Percentiles rank a stretch among this genome's conserved stretches.
phyloP scores from a whole-genome alignment of 768 basidiomycete genomes.

The Rhizopogon sp. region DNA sequence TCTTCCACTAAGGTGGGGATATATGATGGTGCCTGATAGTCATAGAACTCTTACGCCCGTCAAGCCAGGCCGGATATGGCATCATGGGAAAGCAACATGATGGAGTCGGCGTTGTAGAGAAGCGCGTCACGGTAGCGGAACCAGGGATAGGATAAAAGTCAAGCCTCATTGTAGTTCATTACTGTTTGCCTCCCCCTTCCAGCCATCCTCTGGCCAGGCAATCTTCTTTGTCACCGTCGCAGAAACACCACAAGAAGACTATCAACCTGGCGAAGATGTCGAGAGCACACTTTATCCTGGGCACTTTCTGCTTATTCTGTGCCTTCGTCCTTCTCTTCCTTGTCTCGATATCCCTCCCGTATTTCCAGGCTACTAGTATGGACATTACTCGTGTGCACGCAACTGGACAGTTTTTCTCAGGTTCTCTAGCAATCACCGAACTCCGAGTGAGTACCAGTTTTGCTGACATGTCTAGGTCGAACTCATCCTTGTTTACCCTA shows the following conservation, averaged over 20 bases:
- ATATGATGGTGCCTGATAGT: too few relatives aligned
- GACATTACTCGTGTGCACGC: slow-evolving; percentile 63
- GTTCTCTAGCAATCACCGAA: slow-evolving; percentile 31
- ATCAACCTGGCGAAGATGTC: slow-evolving; percentile 26
- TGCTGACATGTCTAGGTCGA: neutral
- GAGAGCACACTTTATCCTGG: slow-evolving; percentile 58
- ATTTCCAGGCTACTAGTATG: slow-evolving; percentile 55
- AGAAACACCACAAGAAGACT: neutral
- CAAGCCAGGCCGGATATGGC: too few relatives aligned
- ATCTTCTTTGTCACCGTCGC: neutral
- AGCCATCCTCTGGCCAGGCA: neutral
- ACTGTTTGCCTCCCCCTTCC: neutral
- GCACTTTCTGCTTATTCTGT: slow-evolving; percentile 46
- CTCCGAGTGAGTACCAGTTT: slow-evolving; percentile 44
- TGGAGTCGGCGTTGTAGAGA: too few relatives aligned
- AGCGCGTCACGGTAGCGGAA: too few relatives aligned
- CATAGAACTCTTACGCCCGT: too few relatives aligned
- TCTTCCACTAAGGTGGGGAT: too few relatives aligned
- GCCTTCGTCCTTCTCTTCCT: slow-evolving; percentile 67
- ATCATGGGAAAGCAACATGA: too few relatives aligned
- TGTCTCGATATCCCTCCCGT: slow-evolving; percentile 68
- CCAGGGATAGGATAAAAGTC: neutral
- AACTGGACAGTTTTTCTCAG: slow-evolving; percentile 20
- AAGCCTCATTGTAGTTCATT: neutral
- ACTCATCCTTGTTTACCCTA: slow-evolving; percentile 20